These are phyloP conservation scores for Clarireedia homoeocarpa DNA, from an alignment of 2,329 filamentous ascomycete genomes.

Conservation along the genomic window DNA sequence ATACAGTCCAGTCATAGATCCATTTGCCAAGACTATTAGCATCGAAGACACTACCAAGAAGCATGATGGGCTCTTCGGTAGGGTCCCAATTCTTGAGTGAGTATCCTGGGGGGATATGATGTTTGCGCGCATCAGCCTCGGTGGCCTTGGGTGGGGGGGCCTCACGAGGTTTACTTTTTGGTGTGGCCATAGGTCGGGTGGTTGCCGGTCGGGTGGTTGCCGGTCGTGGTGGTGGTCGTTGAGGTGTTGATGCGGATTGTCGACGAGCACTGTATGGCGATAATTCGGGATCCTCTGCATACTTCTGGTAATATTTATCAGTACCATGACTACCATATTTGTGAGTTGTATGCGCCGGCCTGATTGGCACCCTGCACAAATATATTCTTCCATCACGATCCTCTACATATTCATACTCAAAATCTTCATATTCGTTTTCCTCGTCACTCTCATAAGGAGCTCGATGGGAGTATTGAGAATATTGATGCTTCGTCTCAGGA, in stretches of 20 bases:
- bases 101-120: conserved; percentile 80
- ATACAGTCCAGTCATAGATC: conserved; percentile 99
- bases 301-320: conserved; percentile 28
- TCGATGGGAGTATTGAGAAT: conserved; percentile 29
- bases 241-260: conserved; percentile 25
- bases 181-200: conserved; percentile 19
- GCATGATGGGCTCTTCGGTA: conserved; percentile 83
- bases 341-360: conserved; percentile 21
- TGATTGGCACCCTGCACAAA: conserved; percentile 8
- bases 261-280: conserved; percentile 23
- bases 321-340: conserved; percentile 31
- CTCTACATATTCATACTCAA: conserved; percentile 25
- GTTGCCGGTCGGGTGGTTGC: conserved; percentile 17
- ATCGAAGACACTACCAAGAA: conserved; percentile 93
- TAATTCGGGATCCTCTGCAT: conserved; percentile 23
- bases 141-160: conserved; percentile 42
- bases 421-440: conserved; percentile 26
- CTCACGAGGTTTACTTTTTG: conserved; percentile 30
- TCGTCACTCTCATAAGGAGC: conserved; percentile 31
- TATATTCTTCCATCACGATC: conserved; percentile 25
- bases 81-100: conserved; percentile 99
- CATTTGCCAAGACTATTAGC: conserved; percentile 96
- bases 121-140: conserved; percentile 51
- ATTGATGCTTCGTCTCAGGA: conserved; percentile 24
- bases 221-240: conserved; percentile 26